Conservation (phyloP, 805 yeast genomes). For the Phaffomyces antillensis region DNA sequence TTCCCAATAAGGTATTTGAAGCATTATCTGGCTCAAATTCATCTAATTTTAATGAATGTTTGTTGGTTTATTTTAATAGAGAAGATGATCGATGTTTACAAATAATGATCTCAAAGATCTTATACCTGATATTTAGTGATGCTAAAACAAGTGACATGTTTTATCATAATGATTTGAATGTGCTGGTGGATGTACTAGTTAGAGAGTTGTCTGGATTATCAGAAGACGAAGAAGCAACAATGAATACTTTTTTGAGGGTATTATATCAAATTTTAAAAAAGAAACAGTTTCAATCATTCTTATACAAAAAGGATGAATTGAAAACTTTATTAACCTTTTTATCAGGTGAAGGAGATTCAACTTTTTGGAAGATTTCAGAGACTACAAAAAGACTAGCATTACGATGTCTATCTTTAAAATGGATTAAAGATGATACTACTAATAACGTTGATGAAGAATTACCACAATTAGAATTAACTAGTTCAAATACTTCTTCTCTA, state of each 20-base stretch:
- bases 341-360: conserved; percentile 23
- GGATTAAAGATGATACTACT: conserved; percentile 22
- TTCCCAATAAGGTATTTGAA: conserved; percentile 47
- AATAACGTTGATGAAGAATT: not conserved
- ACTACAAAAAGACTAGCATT: conserved; percentile 36
- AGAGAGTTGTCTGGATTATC: conserved; percentile 72
- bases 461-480: conserved; percentile 10
- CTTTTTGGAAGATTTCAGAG: conserved; percentile 29
- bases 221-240: conserved; percentile 46
- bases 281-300: conserved; percentile 49
- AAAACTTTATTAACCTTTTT: conserved; percentile 44
- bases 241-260: conserved; percentile 69
- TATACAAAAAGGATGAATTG: conserved; percentile 54
- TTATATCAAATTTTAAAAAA: conserved; percentile 62
- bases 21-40: conserved; percentile 33
- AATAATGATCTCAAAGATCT: conserved; percentile 70
- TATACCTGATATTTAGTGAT: conserved; percentile 66
- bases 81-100: conserved; percentile 64
- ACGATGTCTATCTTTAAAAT: conserved; percentile 21
- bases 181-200: conserved; percentile 73
- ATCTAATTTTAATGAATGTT: conserved; percentile 53
- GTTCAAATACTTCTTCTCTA: conserved; percentile 7
- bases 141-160: conserved; percentile 53
- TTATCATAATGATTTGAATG: conserved; percentile 79
- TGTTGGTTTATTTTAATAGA: conserved; percentile 73